phyloP scores from a whole-genome alignment of 2,329 filamentous ascomycete species.

The Nemania sp. region DNA sequence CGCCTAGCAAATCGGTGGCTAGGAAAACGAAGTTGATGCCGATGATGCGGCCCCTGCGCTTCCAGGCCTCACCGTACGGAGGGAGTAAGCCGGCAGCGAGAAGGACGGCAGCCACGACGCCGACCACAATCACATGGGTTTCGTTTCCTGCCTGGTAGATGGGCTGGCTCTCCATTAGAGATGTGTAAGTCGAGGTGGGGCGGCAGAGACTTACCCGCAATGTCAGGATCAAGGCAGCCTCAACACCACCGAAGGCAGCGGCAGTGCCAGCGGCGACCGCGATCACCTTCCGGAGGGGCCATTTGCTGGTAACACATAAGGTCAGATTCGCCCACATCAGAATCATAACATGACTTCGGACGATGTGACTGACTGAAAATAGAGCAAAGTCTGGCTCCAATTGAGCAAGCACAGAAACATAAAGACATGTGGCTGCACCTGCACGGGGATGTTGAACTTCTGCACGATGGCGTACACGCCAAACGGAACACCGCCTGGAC shows the following conservation, averaged over 20 bases:
- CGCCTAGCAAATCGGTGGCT: slow-evolving; percentile 61
- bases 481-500: slow-evolving; percentile 45
- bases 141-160: slow-evolving; percentile 57
- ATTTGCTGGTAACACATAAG: slow-evolving; percentile 42
- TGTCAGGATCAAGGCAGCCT: slow-evolving; percentile 60
- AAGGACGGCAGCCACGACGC: slow-evolving; percentile 60
- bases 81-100: slow-evolving; percentile 60
- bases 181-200: background rate
- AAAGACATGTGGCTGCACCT: slow-evolving; percentile 49
- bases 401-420: slow-evolving; percentile 44
- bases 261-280: slow-evolving; percentile 46
- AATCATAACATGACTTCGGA: background rate
- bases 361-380: slow-evolving; percentile 33
- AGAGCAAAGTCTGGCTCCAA: slow-evolving; percentile 45
- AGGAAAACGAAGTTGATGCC: slow-evolving; percentile 65
- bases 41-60: slow-evolving; percentile 62
- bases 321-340: no score
- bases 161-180: slow-evolving; percentile 43
- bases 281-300: slow-evolving; percentile 51
- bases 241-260: slow-evolving; percentile 53
- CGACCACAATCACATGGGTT: slow-evolving; percentile 59
- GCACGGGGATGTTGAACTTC: slow-evolving; percentile 48
- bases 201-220: slow-evolving; percentile 48
- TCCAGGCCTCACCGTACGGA: slow-evolving; percentile 65
- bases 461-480: slow-evolving; percentile 46